These are phyloP conservation scores for Leccinellum rugosiceps DNA, from an alignment of 768 basidiomycete genomes.

Conservation along the genomic window DNA sequence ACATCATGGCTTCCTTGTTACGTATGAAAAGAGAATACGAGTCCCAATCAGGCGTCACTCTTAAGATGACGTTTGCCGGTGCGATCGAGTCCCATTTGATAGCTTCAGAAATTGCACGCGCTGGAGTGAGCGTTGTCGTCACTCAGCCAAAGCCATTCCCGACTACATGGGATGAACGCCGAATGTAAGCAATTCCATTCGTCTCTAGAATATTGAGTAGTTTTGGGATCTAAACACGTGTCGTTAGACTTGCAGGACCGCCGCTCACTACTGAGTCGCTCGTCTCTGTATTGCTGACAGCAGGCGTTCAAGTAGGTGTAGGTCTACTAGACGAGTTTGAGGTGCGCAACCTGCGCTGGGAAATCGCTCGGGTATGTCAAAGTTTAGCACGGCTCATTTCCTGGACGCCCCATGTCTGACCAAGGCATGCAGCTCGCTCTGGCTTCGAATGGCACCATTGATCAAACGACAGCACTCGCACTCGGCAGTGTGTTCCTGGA, in stretches of 20 bases:
- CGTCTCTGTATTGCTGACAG: slow-evolving; percentile 49
- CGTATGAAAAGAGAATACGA: slow-evolving; percentile 68
- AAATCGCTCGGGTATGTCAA: slow-evolving; percentile 37
- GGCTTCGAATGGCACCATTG: slow-evolving; percentile 38
- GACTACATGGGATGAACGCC: slow-evolving; percentile 55
- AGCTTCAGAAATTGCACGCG: slow-evolving; percentile 63
- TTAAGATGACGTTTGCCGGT: slow-evolving; percentile 62
- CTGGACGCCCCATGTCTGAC: background rate
- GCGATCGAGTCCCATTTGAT: slow-evolving; percentile 64
- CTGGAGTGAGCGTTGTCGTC: slow-evolving; percentile 70
- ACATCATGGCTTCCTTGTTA: slow-evolving; percentile 70
- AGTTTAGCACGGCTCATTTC: background rate
- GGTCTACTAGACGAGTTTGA: slow-evolving; percentile 39
- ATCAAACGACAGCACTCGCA: slow-evolving; percentile 32
- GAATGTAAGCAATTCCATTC: slow-evolving; percentile 45
- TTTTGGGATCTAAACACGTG: background rate
- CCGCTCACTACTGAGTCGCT: slow-evolving; percentile 59
- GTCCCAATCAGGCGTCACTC: slow-evolving; percentile 48
- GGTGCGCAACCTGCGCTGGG: slow-evolving; percentile 36
- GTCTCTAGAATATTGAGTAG: background rate
- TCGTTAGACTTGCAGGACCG: slow-evolving; percentile 60
- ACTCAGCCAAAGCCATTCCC: slow-evolving; percentile 63
- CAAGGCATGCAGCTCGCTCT: slow-evolving; percentile 33
- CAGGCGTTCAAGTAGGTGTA: slow-evolving; percentile 62
- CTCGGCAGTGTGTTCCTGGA: slow-evolving; percentile 43